A percentile compares a stretch with the other conserved stretches of the same genome.
These are phyloP conservation scores for Phoma sp. DNA, from an alignment of 2,329 filamentous ascomycete species.

Conservation along the genomic window DNA sequence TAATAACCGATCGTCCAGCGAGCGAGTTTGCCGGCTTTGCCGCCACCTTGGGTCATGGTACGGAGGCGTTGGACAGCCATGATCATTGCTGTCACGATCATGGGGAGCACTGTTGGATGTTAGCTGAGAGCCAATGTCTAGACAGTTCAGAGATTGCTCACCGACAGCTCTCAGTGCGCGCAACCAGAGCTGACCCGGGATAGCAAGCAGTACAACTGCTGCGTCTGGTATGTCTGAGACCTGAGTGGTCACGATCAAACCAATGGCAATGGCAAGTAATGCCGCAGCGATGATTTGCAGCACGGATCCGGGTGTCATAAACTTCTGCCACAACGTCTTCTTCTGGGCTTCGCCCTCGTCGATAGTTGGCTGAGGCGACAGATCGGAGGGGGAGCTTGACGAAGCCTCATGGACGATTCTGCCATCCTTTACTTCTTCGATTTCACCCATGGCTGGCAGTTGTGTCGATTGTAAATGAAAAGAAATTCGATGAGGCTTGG, in stretches of 20 bases:
- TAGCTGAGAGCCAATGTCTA: neutral
- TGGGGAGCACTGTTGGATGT: constrained; percentile 53
- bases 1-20: constrained; percentile 60
- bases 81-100: constrained; percentile 61
- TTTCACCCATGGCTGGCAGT: constrained; percentile 23
- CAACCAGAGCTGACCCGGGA: constrained; percentile 60
- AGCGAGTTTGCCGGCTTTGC: constrained; percentile 51
- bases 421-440: constrained; percentile 24
- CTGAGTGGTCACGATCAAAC: constrained; percentile 53
- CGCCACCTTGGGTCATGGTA: constrained; percentile 54
- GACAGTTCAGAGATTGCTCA: constrained; percentile 31
- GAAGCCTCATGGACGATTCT: constrained; percentile 20
- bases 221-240: constrained; percentile 54
- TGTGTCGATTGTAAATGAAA: neutral
- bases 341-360: constrained; percentile 22
- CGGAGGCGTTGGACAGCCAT: constrained; percentile 58
- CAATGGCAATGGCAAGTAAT: constrained; percentile 58
- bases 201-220: constrained; percentile 53
- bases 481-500: neutral
- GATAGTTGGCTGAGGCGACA: constrained; percentile 21
- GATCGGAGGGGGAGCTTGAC: constrained; percentile 13
- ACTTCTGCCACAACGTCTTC: constrained; percentile 44
- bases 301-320: constrained; percentile 55
- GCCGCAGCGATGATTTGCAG: constrained; percentile 60
- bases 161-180: constrained; percentile 58